A percentile compares a stretch with the other conserved stretches of the same genome.
Conservation (phyloP, 2,329 filamentous ascomycete species). For the Fusarium napiforme region DNA sequence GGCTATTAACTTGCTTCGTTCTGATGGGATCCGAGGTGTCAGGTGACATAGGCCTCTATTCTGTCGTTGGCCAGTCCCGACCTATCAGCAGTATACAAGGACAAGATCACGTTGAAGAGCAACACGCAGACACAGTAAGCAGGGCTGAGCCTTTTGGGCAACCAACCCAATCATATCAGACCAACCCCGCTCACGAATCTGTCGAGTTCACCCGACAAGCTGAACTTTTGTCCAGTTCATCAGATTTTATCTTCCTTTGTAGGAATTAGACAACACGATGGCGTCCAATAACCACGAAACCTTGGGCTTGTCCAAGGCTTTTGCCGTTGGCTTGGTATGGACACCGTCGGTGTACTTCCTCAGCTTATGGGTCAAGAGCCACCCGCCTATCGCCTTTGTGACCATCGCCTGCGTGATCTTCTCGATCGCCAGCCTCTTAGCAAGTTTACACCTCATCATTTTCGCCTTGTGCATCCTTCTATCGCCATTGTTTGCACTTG, state of each 20-base stretch:
- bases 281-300: background rate
- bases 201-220: background rate
- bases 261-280: fast-evolving
- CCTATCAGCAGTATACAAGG: background rate
- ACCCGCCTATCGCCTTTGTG: background rate
- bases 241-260: background rate
- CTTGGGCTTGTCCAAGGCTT: fast-evolving
- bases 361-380: background rate
- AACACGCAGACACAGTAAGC: background rate
- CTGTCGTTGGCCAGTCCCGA: background rate
- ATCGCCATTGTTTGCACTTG: fast-evolving
- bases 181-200: background rate
- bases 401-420: background rate
- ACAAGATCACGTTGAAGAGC: fast-evolving
- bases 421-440: background rate
- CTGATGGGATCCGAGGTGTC: background rate
- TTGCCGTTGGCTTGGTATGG: background rate
- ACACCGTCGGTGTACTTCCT: background rate
- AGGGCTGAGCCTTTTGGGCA: background rate
- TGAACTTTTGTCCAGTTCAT: background rate
- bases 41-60: background rate
- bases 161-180: background rate
- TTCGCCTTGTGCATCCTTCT: fast-evolving
- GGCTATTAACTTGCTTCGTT: fast-evolving
- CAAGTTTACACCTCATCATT: background rate